Percentiles rank a stretch among this genome's conserved stretches.
Evolutionary conservation across 257 asterid genomes (phyloP).

Genomic region (Euphrasia confusa): DNA sequence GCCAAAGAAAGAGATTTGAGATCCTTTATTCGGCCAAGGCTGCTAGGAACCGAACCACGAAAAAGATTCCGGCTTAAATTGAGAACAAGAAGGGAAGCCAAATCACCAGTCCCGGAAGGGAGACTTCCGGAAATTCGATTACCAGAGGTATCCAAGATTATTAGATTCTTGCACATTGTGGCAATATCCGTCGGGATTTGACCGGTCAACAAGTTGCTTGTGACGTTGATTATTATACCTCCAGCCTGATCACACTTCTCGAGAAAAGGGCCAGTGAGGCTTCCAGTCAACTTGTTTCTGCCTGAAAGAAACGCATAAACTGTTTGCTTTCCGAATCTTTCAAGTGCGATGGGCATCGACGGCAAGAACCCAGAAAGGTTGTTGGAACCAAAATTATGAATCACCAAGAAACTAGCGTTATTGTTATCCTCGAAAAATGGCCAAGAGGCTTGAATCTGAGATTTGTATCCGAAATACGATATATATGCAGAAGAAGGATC

Average conservation of each 20-base stretch:
- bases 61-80: conserved; percentile 63
- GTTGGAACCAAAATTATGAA: conserved; percentile 77
- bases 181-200: conserved; percentile 53
- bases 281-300: conserved; percentile 62
- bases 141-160: conserved; percentile 54
- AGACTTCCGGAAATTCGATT: conserved; percentile 59
- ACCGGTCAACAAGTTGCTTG: conserved; percentile 58
- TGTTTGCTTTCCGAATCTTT: conserved; percentile 42
- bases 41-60: conserved; percentile 65
- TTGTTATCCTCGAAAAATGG: conserved; percentile 37
- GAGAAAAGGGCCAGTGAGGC: conserved; percentile 47
- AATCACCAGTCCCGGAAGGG: conserved; percentile 49
- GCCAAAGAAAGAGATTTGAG: conserved; percentile 60
- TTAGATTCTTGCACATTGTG: conserved; percentile 47
- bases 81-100: conserved; percentile 56
- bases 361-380: conserved; percentile 51
- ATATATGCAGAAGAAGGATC: conserved; percentile 48
- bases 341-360: conserved; percentile 58
- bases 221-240: conserved; percentile 59
- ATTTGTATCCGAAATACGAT: conserved; percentile 41
- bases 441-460: conserved; percentile 35
- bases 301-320: conserved; percentile 80
- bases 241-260: conserved; percentile 60
- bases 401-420: conserved; percentile 31
- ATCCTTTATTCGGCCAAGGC: conserved; percentile 51